Evolutionary conservation across 2,329 filamentous ascomycete genomes (phyloP), one percentile per base, ranked within the genome.

Genomic region (Fusarium tanahbumbuense): DNA sequence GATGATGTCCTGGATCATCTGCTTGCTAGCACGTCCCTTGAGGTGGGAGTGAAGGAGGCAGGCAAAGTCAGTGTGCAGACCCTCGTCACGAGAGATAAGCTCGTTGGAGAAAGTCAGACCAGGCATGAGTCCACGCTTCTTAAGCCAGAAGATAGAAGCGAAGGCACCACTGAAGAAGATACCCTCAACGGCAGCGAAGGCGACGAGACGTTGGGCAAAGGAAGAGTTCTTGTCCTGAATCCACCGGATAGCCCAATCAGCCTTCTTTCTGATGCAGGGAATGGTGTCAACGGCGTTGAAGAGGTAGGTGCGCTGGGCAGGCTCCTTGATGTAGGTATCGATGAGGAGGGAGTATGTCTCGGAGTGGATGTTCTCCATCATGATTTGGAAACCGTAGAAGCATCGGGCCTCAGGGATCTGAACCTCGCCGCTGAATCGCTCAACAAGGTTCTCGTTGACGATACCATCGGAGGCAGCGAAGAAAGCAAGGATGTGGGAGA

Each of bases 291-390:
- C 97, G 77, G 96, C 96, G 78, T 99, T 97, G 86, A 99, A 98
- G 61, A 99, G 91, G 81, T 98, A 94, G 68, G 89, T 92, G 75
- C 93, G 91, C 86, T 99, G 95, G 80, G 92, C 92, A 69, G 93
- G 92, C 86, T 99, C 96, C 88, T 97, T 98, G 85, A 99, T 97
- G 83, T 99, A 99, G 69, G 95, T 98, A 82, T 99, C 96, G 81
- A 99, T 99, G 80, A 99, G 91, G 37, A 99, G 91, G 22, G 95
- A 98, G 89, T 99, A 99, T 57, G 96, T 99, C 86, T 99, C 96
- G 18, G 96, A 98, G 88, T 99, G 96, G 78, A 99, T 97, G 86
- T 99, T 99, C 88, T 99, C 96, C 93, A 99, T 98, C 96, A 99
- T 99, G 86, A 98, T 98, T 86, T 99, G 96, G 89, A 99, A 99